Conservation (phyloP, 2,329 filamentous ascomycete genomes). For the Diaporthe sp. region DNA sequence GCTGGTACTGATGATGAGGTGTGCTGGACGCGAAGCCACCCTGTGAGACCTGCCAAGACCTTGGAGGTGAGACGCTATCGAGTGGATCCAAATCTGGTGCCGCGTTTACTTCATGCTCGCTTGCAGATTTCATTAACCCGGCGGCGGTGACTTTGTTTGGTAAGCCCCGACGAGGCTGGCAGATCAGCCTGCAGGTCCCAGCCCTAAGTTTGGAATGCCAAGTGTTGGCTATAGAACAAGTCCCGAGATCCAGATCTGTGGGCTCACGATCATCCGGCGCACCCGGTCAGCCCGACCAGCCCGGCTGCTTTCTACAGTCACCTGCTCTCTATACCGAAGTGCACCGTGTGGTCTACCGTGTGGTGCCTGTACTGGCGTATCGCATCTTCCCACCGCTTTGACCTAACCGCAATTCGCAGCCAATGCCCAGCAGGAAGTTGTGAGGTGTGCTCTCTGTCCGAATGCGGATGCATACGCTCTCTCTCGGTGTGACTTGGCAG, state of each 20-base stretch:
- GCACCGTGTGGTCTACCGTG: constrained; percentile 19
- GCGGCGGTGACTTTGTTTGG: constrained; percentile 24
- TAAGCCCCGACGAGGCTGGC: background rate
- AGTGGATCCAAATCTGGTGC: background rate
- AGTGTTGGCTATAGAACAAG: constrained; percentile 5
- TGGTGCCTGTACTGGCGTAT: background rate
- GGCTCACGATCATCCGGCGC: constrained; percentile 25
- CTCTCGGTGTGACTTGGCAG: constrained; percentile 23
- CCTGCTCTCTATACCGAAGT: constrained; percentile 11
- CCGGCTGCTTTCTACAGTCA: background rate
- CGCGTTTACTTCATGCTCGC: constrained; percentile 1
- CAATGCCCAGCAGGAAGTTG: constrained; percentile 10
- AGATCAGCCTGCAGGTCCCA: constrained; percentile 29
- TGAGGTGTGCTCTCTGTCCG: constrained; percentile 5
- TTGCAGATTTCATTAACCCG: constrained; percentile 6
- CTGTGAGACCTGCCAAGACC: constrained; percentile 29
- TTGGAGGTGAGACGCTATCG: constrained; percentile 16
- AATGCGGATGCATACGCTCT: constrained; percentile 2
- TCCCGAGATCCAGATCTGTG: constrained; percentile 32
- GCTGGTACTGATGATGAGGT: background rate
- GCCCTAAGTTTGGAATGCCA: constrained; percentile 30
- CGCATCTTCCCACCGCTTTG: constrained; percentile 23
- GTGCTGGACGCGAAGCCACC: constrained; percentile 19
- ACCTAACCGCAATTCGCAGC: constrained; percentile 17
- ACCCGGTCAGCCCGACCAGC: constrained; percentile 13